Base-by-base conservation (phyloP, 2,329 filamentous ascomycete genomes). In the Ophiostoma himal-ulmi region DNA sequence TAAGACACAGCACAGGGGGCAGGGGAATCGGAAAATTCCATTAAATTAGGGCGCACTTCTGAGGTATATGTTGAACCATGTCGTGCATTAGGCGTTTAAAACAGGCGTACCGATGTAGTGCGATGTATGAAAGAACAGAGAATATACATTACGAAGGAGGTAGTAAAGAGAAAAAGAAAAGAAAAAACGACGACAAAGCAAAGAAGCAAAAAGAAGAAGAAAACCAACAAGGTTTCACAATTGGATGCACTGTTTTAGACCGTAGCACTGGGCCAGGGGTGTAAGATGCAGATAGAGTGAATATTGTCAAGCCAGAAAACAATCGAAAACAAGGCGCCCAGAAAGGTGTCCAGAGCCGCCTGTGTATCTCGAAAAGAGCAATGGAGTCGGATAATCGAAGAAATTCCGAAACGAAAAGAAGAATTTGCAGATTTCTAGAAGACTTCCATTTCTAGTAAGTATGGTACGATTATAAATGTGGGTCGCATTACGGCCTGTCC, bases 341-440 rank as follows among this genome's bases (percentile, higher is more conserved):
- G 41, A 48, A 48, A 48, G 41, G 41, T 17, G 14, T 20, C 41
- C 17, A 44, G 41, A 44, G 14, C 37, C 37, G 36, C 36, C 37
- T 13, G 41, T 44, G 41, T 20, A 20, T 57, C 48, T 22, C 7
- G n/a, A 22, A 54, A 22, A 22, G n/a, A 54, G 48, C 26, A 36
- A 62, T 26, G 20, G 7, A 67, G 34, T 34, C 34, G 26, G 5
- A 60, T 13, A 22, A 69, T 37, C 48, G 48, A 54, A 60, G 4
- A 2, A 11, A 26, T 8, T 54, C n/a, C 52, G 52, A 54, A 60
- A 62, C 57, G 57, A 34, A 62, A 52, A 17, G 69, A 30, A 22
- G 20, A 22, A 36, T 60, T 44, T 65, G 68, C 70, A 26, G 57
- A 30, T 26, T 73, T 73, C 72, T 71, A 72, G 72, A 73, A 73